Evolutionary conservation across 2,329 filamentous ascomycete species (phyloP).

Genomic region (Aschersonia sp.): DNA sequence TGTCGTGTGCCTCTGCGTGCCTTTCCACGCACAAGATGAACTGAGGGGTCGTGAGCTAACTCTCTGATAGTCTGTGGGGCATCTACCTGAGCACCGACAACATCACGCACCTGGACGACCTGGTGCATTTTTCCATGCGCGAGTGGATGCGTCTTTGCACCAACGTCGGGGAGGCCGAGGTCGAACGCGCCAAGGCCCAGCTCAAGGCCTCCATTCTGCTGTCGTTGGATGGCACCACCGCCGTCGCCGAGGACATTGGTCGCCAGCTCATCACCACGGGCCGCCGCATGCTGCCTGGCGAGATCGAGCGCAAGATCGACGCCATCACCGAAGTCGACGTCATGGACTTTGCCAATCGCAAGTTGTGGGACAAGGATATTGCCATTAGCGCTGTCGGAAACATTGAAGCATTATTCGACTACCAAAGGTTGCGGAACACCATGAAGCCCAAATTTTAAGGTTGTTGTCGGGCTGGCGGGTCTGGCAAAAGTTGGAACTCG

Average conservation of each 20-base stretch:
- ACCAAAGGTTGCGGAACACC: slow-evolving; percentile 65
- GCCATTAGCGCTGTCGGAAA: slow-evolving; percentile 85
- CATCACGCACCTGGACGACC: slow-evolving; percentile 75
- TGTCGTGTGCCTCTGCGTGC: slow-evolving; percentile 16
- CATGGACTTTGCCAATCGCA: slow-evolving; percentile 88
- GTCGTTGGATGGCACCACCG: slow-evolving; percentile 92
- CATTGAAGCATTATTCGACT: slow-evolving; percentile 76
- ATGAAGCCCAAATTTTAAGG: slow-evolving; percentile 66
- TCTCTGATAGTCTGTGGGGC: slow-evolving; percentile 74
- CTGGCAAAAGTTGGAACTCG: slow-evolving; percentile 21
- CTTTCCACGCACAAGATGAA: neutral
- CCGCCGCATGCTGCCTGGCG: slow-evolving; percentile 75
- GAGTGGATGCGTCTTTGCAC: slow-evolving; percentile 94
- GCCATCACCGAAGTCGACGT: slow-evolving; percentile 89
- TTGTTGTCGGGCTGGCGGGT: slow-evolving; percentile 12
- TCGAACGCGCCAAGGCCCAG: slow-evolving; percentile 97
- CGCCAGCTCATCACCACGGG: slow-evolving; percentile 97
- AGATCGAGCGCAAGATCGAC: slow-evolving; percentile 87
- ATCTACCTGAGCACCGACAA: slow-evolving; percentile 96
- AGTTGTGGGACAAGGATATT: slow-evolving; percentile 95
- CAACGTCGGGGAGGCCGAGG: slow-evolving; percentile 78
- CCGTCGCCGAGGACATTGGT: slow-evolving; percentile 94
- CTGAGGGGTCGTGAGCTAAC: neutral
- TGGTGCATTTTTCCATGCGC: slow-evolving; percentile 94
- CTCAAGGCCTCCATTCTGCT: slow-evolving; percentile 97